These are phyloP conservation scores for Amborella trichopoda DNA, from an alignment of 164 flowering plant genomes.

Conservation along the genomic window DNA sequence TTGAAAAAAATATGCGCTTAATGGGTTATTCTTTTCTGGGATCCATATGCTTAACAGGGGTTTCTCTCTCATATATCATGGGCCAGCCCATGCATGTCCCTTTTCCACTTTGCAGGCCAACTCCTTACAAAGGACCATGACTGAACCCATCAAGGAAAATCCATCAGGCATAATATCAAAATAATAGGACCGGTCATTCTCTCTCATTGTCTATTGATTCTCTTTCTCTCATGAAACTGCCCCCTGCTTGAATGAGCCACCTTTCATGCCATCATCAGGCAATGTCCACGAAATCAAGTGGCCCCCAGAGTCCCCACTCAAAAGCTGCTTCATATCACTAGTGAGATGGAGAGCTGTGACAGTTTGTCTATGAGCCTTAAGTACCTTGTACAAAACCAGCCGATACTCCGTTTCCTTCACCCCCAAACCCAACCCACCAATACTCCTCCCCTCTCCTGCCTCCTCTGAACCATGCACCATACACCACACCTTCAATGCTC, in stretches of 20 bases:
- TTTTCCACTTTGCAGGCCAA: too few species aligned
- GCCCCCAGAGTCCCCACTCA: slow-evolving; percentile 91
- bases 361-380: slow-evolving; percentile 76
- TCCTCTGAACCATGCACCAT: slow-evolving; percentile 64
- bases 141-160: too few species aligned
- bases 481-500: slow-evolving; percentile 92
- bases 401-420: slow-evolving; percentile 61
- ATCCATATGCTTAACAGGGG: too few species aligned
- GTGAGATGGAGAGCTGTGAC: slow-evolving; percentile 83
- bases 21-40: too few species aligned
- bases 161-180: too few species aligned
- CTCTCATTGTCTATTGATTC: too few species aligned
- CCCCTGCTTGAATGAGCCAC: slow-evolving; percentile 49
- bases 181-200: too few species aligned
- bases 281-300: slow-evolving; percentile 81
- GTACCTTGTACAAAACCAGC: slow-evolving; percentile 67
- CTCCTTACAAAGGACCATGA: too few species aligned
- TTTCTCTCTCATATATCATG: too few species aligned
- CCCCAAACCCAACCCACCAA: slow-evolving; percentile 31
- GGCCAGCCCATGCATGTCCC: too few species aligned
- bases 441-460: slow-evolving; percentile 17
- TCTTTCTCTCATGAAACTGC: too few species aligned
- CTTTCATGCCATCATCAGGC: slow-evolving; percentile 60
- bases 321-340: slow-evolving; percentile 68
- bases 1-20: too few species aligned